Base-by-base conservation (phyloP, 1,284 basidiomycete genomes). In the Trametes sp. region DNA sequence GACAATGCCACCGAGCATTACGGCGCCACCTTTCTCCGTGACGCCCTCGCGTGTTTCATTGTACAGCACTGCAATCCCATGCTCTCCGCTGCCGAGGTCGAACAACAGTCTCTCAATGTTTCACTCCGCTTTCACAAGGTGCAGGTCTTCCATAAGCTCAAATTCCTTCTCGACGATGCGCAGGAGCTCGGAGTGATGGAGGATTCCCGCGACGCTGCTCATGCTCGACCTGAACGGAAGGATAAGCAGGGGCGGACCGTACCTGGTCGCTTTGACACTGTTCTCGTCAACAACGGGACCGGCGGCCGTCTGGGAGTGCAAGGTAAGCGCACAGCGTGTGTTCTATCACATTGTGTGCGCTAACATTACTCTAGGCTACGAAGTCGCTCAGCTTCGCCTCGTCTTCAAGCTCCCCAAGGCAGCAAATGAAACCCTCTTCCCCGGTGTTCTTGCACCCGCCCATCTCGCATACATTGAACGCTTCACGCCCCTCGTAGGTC, bases 381-480 rank as follows among this genome's bases (percentile, higher is more conserved):
- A 64, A n/a, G 59, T 70, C 4, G 71, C 42, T 0, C 69, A 64
- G 14, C 21, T 71, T 1, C 68, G 65, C 0, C 53, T 66, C 1
- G 51, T 71, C 4, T 72, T 72, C 54, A 54, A 31, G 29, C 62
- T 57, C 7, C 66, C 52, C 5, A 53, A 46, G 11, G 19, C 19
- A 19, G 54, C 41, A 13, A 21, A 1, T 8, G 19, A 19, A 21
- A 14, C n/a, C 4, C 31, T 66, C 4, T 70, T 74, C 45, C 63
- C 62, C 26, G 8, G 23, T 26, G 52, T 23, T 41, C 61, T 16
- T 51, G 36, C 42, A n/a, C 66, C 71, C 4, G 23, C 28, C 10
- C 57, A 72, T 51, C 65, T 78, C 7, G 76, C 72, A 0, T 78
- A 77, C 51, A 59, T 78, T 11, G 74, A 77, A 55, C 77, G 75